These are phyloP conservation scores for Blakeslea trispora DNA, from an alignment of 371 early-diverging fungal genomes.

Conservation along the genomic window DNA sequence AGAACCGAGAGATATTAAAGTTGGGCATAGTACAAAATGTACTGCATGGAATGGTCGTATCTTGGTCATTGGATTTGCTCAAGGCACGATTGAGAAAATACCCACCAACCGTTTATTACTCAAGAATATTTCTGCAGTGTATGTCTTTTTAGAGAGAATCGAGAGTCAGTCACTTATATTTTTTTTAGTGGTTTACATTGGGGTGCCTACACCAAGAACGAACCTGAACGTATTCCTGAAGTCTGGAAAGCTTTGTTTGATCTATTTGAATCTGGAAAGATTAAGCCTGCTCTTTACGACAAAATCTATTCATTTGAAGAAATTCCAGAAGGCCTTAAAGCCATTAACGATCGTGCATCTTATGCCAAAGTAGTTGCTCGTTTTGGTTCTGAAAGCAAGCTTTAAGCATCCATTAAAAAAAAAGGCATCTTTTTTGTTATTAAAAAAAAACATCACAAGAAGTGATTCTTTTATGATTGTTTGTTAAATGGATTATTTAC, in stretches of 20 bases:
- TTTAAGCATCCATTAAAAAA: constrained; percentile 25
- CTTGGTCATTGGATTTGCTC: constrained; percentile 87
- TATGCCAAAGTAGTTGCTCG: constrained; percentile 81
- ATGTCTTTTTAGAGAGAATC: constrained; percentile 10
- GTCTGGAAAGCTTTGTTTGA: constrained; percentile 78
- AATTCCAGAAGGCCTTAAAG: constrained; percentile 69
- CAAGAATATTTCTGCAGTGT: constrained; percentile 73
- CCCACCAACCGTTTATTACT: constrained; percentile 80
- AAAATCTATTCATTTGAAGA: constrained; percentile 69
- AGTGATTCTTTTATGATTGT: constrained; percentile 59
- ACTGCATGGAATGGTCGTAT: constrained; percentile 88
- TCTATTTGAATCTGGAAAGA: constrained; percentile 60
- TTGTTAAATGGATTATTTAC: constrained; percentile 16
- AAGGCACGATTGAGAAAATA: constrained; percentile 80
- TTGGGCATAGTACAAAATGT: constrained; percentile 57
- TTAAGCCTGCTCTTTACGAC: constrained; percentile 74
- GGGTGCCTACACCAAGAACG: constrained; percentile 75
- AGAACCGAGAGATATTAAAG: background rate
- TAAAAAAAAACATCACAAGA: no score
- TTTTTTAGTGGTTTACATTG: constrained; percentile 56
- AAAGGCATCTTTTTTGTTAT: constrained; percentile 1
- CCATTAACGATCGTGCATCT: constrained; percentile 70
- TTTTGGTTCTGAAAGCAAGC: constrained; percentile 44
- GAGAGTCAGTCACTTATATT: background rate
- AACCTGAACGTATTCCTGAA: constrained; percentile 61